These are phyloP conservation scores for Polyporus tsugae DNA, from an alignment of 1,284 basidiomycete genomes.

Conservation along the genomic window DNA sequence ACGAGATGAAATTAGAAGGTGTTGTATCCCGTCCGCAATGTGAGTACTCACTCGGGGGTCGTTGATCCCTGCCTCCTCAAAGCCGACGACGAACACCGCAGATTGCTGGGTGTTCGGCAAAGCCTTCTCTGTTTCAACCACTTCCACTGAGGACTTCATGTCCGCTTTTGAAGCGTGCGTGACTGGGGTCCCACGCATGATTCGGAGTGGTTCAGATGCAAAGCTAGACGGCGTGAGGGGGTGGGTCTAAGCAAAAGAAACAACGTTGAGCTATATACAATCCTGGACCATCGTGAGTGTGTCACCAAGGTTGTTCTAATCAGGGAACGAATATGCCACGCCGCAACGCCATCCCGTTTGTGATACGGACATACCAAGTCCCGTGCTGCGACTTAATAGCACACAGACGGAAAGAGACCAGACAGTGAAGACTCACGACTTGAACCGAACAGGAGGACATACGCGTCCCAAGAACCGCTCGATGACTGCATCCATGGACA, in stretches of 20 bases:
- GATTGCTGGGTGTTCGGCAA: background rate
- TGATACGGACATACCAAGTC: background rate
- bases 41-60: background rate
- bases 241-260: background rate
- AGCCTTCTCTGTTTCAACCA: constrained; percentile 3
- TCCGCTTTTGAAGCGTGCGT: background rate
- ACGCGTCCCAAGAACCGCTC: background rate
- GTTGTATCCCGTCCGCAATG: background rate
- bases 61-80: background rate
- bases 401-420: background rate
- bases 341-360: background rate
- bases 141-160: background rate
- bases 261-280: background rate
- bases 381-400: background rate
- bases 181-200: background rate
- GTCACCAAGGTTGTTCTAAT: background rate
- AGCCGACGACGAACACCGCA: background rate
- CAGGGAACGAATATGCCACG: background rate
- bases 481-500: background rate
- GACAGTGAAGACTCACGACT: constrained; percentile 4
- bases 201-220: constrained; percentile 3
- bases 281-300: background rate
- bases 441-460: background rate
- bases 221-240: constrained; percentile 1
- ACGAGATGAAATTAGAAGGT: background rate